These are phyloP conservation scores for Litchi chinensis DNA, from an alignment of 345 rosid genomes.

Conservation along the genomic window DNA sequence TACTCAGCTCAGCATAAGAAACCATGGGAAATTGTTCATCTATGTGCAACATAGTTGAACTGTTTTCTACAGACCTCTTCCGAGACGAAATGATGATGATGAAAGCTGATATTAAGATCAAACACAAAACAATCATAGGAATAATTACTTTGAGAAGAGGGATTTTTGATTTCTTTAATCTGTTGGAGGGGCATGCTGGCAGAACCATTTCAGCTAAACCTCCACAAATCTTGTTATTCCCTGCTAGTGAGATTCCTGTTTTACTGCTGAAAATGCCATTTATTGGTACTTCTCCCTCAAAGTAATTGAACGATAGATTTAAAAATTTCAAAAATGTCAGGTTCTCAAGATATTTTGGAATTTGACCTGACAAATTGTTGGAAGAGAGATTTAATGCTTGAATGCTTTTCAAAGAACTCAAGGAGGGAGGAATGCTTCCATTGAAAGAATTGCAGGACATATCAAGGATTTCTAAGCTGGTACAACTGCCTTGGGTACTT, in stretches of 20 bases:
- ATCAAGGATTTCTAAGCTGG: neutral
- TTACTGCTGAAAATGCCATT: conserved; percentile 17
- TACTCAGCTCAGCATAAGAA: neutral
- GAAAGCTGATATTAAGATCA: neutral
- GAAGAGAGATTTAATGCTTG: conserved; percentile 4
- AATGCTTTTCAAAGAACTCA: conserved; percentile 17
- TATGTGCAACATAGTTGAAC: neutral
- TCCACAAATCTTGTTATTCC: conserved; percentile 21
- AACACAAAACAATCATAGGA: neutral
- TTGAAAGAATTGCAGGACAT: conserved; percentile 1
- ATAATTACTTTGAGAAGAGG: neutral
- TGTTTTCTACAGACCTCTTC: too few species aligned
- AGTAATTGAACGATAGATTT: conserved; percentile 17
- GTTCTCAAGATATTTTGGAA: conserved; percentile 11
- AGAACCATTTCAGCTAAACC: conserved; percentile 11
- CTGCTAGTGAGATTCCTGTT: conserved; percentile 3
- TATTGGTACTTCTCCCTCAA: conserved; percentile 24
- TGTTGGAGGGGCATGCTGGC: conserved; percentile 2
- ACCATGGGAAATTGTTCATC: neutral
- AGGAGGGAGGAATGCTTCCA: conserved; percentile 20
- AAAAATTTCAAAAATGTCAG: neutral
- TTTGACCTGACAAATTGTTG: conserved; percentile 18
- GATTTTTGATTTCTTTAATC: conserved; percentile 13
- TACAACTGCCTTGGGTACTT: conserved; percentile 10
- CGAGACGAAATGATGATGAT: neutral